phyloP scores from a whole-genome alignment of 2,329 filamentous ascomycete genomes.

The Sporothrix protearum region DNA sequence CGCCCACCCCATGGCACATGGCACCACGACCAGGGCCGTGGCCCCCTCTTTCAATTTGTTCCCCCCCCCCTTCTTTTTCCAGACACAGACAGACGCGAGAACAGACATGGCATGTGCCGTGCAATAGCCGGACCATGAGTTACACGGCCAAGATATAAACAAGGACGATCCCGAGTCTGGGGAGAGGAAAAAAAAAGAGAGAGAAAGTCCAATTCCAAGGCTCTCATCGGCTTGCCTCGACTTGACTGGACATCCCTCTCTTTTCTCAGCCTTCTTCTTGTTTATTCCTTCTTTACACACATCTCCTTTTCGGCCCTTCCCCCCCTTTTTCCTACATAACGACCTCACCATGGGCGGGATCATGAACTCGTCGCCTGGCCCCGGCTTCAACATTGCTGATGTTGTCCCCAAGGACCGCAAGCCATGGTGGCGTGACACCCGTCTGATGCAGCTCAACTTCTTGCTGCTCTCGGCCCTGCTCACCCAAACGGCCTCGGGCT shows the following conservation, averaged over 20 bases:
- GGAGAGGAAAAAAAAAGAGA: background rate
- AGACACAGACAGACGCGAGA: background rate
- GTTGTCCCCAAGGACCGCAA: constrained; percentile 25
- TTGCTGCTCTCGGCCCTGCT: constrained; percentile 35
- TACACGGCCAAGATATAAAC: constrained; percentile 1
- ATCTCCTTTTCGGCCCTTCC: background rate
- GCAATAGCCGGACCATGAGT: background rate
- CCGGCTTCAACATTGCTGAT: constrained; percentile 24
- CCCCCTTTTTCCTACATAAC: constrained; percentile 42
- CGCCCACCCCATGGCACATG: background rate
- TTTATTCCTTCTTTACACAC: background rate
- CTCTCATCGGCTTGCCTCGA: background rate
- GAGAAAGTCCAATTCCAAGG: background rate
- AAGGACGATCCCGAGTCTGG: constrained; percentile 4
- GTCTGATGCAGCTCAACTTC: constrained; percentile 35
- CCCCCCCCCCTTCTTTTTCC: background rate
- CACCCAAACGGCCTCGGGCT: constrained; percentile 36
- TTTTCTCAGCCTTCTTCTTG: background rate
- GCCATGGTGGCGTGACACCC: constrained; percentile 29
- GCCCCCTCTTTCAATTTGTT: background rate
- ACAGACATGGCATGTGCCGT: background rate
- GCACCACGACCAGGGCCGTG: background rate
- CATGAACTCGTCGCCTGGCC: constrained; percentile 47
- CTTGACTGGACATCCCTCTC: background rate
- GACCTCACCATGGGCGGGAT: constrained; percentile 64